Base-by-base conservation (phyloP, 768 basidiomycete species). In the Daedaleopsis sinensis region DNA sequence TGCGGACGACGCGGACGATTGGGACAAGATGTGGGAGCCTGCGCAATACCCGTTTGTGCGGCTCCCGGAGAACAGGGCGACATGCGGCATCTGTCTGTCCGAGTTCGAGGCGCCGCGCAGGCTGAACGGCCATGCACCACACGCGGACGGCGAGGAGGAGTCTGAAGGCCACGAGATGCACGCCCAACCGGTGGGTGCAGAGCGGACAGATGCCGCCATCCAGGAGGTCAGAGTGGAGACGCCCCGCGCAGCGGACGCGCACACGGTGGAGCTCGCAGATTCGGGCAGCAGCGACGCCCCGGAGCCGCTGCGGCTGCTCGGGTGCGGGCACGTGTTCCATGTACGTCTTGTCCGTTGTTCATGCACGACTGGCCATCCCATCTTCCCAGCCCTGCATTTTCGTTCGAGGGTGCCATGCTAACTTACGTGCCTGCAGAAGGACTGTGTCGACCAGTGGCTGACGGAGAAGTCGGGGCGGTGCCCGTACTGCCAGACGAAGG, bases 301-400 rank as follows among this genome's bases (percentile, higher is more conserved):
- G 0, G 89, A 92, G 61, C 91, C 91, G 8, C 73, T 96, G 65
- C 79, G 94, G 68, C 72, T 93, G 37, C 74, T 95, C 55, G 80
- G 79, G 1, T 96, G 94, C 67, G 89, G 89, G 2, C 94, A 96
- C 78, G 91, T 90, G 47, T 96, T 93, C 75, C 94, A 96, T 76
- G 93, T 94, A 62, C 73, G 91, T 78, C 3, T 7, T 32, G 27
- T 32, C 27, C 27, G 7, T 32, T 32, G 3, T 32, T 32, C 27
- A 7, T 7, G 27, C 7, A 32, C 27, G 27, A 32, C 7, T 32
- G 27, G 27, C 27, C 27, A 32, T 32, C 27, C 27, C 27, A 32
- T 19, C 46, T 47, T 21, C 23, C 15, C 8, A 9, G 21, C 52
- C n/a, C 44, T 21, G 32, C 19, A 32, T 5, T 9, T 49, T 21